Conservation (phyloP, 305 asterid species). For the Solanum hybrid region DNA sequence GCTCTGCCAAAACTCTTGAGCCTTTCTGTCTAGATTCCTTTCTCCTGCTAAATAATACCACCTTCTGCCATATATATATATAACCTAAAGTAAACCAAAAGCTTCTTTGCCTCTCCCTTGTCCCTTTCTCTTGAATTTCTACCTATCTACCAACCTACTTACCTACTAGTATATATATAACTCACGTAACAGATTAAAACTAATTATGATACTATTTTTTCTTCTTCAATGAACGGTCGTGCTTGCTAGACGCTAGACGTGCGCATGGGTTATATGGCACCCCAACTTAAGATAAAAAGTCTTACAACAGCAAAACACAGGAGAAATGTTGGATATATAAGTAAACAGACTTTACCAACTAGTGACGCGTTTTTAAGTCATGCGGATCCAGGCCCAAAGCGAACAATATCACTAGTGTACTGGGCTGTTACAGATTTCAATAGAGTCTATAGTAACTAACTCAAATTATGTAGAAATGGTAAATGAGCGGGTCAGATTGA, state of each 20-base stretch:
- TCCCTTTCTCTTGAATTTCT: neutral
- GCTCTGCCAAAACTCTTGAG: neutral
- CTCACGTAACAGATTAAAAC: neutral
- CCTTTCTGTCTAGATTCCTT: slow-evolving; percentile 33
- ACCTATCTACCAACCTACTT: neutral
- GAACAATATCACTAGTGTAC: neutral
- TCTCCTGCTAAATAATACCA: slow-evolving; percentile 4
- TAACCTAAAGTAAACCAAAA: neutral
- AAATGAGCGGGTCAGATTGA: neutral
- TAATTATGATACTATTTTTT: neutral
- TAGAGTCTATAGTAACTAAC: neutral
- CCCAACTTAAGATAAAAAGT: neutral
- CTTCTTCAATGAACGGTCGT: neutral
- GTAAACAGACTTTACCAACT: neutral
- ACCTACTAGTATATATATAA: neutral
- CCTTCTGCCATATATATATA: neutral
- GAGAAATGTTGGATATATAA: neutral
- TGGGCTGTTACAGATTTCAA: neutral
- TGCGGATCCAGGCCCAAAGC: neutral
- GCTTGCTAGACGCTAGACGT: neutral
- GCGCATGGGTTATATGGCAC: neutral
- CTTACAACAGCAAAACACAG: neutral
- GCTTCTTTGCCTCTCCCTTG: neutral
- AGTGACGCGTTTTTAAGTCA: neutral
- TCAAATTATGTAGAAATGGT: neutral